Evolutionary conservation across 805 yeast species (phyloP).

Genomic region (Myxozyma neotropica): DNA sequence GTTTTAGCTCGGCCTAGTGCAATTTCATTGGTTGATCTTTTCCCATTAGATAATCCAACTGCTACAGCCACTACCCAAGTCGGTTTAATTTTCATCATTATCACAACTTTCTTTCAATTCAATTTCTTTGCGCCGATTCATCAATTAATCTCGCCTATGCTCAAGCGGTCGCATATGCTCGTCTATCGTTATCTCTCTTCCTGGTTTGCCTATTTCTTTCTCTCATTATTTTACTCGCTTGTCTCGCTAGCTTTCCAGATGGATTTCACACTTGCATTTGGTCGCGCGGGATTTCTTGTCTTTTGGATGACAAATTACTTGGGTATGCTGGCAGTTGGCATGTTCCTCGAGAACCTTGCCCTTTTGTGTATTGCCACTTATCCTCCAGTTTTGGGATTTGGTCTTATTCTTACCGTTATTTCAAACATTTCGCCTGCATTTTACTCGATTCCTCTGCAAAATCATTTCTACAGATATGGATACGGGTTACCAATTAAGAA

Average conservation of each 20-base stretch:
- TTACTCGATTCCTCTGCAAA: slow-evolving; percentile 61
- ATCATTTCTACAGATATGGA: slow-evolving; percentile 63
- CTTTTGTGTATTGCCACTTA: slow-evolving; percentile 52
- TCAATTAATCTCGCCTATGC: slow-evolving; percentile 50
- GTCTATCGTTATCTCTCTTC: slow-evolving; percentile 56
- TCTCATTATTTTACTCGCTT: slow-evolving; percentile 60
- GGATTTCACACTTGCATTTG: slow-evolving; percentile 60
- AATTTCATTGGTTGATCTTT: slow-evolving; percentile 49
- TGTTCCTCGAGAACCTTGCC: slow-evolving; percentile 68
- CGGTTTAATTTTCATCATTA: slow-evolving; percentile 71
- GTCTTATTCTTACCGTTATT: slow-evolving; percentile 73
- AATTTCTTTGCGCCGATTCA: slow-evolving; percentile 60
- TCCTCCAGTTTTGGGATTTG: slow-evolving; percentile 70
- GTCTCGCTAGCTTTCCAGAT: slow-evolving; percentile 72
- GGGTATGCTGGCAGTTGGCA: slow-evolving; percentile 76
- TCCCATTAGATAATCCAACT: slow-evolving; percentile 55
- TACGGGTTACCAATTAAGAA: slow-evolving; percentile 72
- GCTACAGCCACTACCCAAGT: slow-evolving; percentile 70
- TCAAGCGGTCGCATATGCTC: slow-evolving; percentile 52
- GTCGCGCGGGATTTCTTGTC: slow-evolving; percentile 69
- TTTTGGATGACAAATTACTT: slow-evolving; percentile 71
- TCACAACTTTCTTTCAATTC: slow-evolving; percentile 72
- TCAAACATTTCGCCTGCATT: slow-evolving; percentile 70
- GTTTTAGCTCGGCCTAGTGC: slow-evolving; percentile 44
- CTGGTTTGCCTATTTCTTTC: slow-evolving; percentile 55